These are phyloP conservation scores for Phytophthora tubulina DNA, from an alignment of 352 stramenopile genomes.

Conservation along the genomic window DNA sequence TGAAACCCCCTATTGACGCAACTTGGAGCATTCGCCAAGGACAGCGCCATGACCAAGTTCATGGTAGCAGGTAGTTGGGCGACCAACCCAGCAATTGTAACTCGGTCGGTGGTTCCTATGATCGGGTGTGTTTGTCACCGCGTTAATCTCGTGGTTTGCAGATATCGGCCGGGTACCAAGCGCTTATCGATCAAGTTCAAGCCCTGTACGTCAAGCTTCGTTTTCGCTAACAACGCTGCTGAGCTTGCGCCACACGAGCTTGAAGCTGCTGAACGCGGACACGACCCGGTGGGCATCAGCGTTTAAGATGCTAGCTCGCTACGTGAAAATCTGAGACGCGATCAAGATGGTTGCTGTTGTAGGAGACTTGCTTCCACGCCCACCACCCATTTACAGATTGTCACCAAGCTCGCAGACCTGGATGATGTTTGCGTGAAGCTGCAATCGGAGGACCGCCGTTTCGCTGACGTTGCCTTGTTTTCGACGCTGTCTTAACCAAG, in stretches of 20 bases:
- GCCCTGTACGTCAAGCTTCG: neutral
- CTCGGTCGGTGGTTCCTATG: neutral
- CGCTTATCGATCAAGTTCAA: neutral
- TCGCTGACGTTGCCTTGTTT: neutral
- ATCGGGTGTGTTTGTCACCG: conserved; percentile 16
- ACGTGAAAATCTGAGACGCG: conserved; percentile 3
- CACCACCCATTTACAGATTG: neutral
- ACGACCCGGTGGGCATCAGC: neutral
- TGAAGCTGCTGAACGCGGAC: conserved; percentile 4
- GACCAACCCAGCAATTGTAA: conserved; percentile 10
- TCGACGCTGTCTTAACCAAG: neutral
- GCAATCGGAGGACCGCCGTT: neutral
- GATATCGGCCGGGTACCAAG: no score
- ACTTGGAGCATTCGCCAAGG: neutral
- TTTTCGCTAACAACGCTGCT: neutral
- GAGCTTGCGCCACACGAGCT: neutral
- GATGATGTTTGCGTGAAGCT: neutral
- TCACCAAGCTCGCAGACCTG: neutral
- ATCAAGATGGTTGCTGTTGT: conserved; percentile 15
- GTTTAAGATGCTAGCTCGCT: neutral
- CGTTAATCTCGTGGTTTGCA: neutral
- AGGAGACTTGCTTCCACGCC: conserved; percentile 13
- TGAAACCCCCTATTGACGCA: no score
- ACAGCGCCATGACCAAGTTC: neutral
- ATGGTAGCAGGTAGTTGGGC: conserved; percentile 12